phyloP scores from a whole-genome alignment of 257 asterid genomes.

The Nicotiana obtusifolia region DNA sequence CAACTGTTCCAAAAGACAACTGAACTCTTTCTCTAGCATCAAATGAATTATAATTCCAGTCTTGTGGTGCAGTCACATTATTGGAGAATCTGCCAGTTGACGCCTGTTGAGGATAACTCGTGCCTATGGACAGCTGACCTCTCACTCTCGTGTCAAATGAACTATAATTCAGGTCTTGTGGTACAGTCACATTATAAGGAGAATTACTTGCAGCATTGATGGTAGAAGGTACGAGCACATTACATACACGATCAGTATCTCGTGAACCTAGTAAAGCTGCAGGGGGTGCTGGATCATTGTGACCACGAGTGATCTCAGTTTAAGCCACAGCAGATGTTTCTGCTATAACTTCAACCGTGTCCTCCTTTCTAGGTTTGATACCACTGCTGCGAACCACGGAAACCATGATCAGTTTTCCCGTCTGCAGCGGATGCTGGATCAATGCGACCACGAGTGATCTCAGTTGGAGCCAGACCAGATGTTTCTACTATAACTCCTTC shows the following conservation, averaged over 20 bases:
- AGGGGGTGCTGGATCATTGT: conserved; percentile 15
- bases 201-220: conserved; percentile 23
- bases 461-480: conserved; percentile 14
- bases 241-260: conserved; percentile 16
- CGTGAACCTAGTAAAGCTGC: conserved; percentile 15
- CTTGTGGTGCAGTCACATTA: conserved; percentile 24
- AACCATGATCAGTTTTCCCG: conserved; percentile 70
- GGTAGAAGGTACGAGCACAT: conserved; percentile 12
- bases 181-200: conserved; percentile 18
- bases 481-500: conserved; percentile 16
- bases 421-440: conserved; percentile 10
- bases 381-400: conserved; percentile 20
- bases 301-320: conserved; percentile 17
- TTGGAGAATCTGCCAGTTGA: conserved; percentile 5
- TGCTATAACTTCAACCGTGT: conserved; percentile 15
- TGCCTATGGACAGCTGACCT: conserved; percentile 21
- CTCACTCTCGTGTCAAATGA: not conserved
- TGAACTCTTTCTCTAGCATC: conserved; percentile 30
- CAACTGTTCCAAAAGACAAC: conserved; percentile 14
- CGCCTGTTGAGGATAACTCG: conserved; percentile 9
- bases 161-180: not conserved
- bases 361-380: conserved; percentile 17
- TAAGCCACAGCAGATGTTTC: conserved; percentile 11
- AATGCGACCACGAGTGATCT: conserved; percentile 9
- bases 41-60: conserved; percentile 14